Conservation (phyloP, 2,329 filamentous ascomycete genomes). For the Fusarium oxysporum region DNA sequence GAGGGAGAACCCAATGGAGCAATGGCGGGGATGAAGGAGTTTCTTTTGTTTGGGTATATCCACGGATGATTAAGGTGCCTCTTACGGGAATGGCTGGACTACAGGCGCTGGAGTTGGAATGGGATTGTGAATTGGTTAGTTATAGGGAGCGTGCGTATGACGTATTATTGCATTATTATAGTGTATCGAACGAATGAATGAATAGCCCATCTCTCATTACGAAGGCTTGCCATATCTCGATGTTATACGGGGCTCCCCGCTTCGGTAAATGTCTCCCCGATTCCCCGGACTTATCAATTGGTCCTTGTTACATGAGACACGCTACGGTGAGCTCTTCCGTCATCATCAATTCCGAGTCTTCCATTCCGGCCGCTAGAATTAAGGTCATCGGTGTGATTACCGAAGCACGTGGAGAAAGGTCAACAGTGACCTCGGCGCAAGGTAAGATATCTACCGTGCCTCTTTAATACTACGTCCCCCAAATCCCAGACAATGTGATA, state of each 20-base stretch:
- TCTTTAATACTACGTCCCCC: conserved; percentile 2
- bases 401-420: conserved; percentile 39
- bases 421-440: conserved; percentile 30
- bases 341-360: conserved; percentile 15
- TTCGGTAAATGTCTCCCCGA: conserved; percentile 9
- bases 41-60: conserved; percentile 32
- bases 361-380: conserved; percentile 10
- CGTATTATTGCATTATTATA: not conserved
- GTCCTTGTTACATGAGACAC: not conserved
- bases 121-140: not conserved
- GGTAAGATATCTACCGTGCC: not conserved
- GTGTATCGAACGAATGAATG: conserved; percentile 11
- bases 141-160: conserved; percentile 1
- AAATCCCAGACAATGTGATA: conserved; percentile 28
- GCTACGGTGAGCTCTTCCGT: conserved; percentile 9
- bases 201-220: not conserved
- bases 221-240: not conserved
- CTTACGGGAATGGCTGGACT: conserved; percentile 1
- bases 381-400: conserved; percentile 27
- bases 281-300: conserved; percentile 1
- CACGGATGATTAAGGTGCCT: not conserved
- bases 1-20: conserved; percentile 45
- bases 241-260: not conserved
- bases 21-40: conserved; percentile 25
- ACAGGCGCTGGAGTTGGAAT: conserved; percentile 10